phyloP scores from a whole-genome alignment of 495 filamentous ascomycete genomes.

The Parathielavia appendiculata region DNA sequence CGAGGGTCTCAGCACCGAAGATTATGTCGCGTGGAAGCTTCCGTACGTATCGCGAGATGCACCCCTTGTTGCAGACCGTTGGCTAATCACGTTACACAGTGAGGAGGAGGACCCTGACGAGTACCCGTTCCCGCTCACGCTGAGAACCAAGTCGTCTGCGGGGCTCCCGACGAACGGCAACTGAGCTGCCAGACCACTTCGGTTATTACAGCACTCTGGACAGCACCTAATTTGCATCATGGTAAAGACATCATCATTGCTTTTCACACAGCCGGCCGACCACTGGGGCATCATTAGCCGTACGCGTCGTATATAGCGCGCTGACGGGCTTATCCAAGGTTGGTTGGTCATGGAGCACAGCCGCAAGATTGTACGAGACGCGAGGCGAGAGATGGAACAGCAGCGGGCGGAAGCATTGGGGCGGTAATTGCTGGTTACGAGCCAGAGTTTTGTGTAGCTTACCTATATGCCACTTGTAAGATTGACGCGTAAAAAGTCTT shows the following conservation, averaged over 20 bases:
- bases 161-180: constrained; percentile 40
- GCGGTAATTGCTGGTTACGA: constrained; percentile 9
- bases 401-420: background rate
- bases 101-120: constrained; percentile 96
- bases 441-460: constrained; percentile 7
- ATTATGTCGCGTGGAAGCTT: constrained; percentile 96
- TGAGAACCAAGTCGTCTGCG: constrained; percentile 50
- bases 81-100: constrained; percentile 41
- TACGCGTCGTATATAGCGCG: constrained; percentile 2
- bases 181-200: constrained; percentile 3
- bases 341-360: background rate
- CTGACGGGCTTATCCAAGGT: background rate
- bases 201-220: background rate
- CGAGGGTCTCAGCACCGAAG: constrained; percentile 91
- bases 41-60: constrained; percentile 62
- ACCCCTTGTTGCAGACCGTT: background rate
- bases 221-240: background rate
- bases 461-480: constrained; percentile 3
- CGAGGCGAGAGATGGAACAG: background rate
- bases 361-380: constrained; percentile 1
- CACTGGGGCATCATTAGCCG: constrained; percentile 3
- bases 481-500: background rate
- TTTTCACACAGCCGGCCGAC: constrained; percentile 2
- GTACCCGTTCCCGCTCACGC: constrained; percentile 84
- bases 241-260: background rate